Evolutionary conservation across 208 protist species (phyloP).

Genomic region (Entamoeba dispar): DNA sequence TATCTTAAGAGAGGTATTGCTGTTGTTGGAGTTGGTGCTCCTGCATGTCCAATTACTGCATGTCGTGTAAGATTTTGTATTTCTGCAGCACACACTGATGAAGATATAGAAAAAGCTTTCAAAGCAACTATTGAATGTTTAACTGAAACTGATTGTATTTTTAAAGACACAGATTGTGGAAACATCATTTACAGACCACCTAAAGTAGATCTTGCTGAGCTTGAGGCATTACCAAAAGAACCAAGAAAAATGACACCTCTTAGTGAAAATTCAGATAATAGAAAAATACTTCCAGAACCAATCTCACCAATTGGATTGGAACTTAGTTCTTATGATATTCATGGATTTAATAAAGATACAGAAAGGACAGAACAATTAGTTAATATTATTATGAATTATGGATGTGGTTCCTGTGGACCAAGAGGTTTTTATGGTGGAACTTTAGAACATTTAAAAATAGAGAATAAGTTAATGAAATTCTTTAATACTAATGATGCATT

Average conservation of each 20-base stretch:
- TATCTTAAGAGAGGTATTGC: conserved; percentile 60
- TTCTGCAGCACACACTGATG: conserved; percentile 61
- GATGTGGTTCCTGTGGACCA: conserved; percentile 23
- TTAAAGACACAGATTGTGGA: background rate
- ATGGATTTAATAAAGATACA: background rate
- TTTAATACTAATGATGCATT: conserved; percentile 1
- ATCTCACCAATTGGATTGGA: background rate
- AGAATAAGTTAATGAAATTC: conserved; percentile 12
- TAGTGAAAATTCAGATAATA: background rate
- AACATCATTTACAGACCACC: background rate
- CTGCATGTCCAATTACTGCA: conserved; percentile 66
- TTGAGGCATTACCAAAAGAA: background rate
- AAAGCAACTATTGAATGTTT: background rate
- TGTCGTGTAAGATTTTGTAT: conserved; percentile 59
- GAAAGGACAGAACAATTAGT: background rate
- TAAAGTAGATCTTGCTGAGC: background rate
- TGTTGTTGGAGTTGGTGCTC: conserved; percentile 82
- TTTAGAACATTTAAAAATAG: conserved; percentile 16
- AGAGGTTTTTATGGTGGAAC: conserved; percentile 28
- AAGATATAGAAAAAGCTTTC: background rate
- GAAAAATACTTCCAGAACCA: background rate
- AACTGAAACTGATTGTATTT: background rate
- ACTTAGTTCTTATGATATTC: background rate
- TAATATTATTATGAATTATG: background rate
- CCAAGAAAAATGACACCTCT: background rate